Base-by-base conservation (phyloP, 306 rosid species). In the Erythrophleum fordii region DNA sequence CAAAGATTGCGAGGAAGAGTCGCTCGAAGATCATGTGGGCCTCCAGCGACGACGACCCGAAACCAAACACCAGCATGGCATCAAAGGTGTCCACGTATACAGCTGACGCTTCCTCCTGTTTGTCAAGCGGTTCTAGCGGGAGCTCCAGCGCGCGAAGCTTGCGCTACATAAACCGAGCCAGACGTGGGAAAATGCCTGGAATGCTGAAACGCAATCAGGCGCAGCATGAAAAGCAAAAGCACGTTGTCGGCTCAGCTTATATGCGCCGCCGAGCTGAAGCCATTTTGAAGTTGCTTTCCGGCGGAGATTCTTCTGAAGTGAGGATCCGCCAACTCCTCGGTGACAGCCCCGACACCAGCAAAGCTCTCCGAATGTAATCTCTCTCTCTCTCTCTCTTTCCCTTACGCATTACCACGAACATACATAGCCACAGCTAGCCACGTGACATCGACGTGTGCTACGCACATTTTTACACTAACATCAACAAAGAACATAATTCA, bases 341-440 rank as follows among this genome's bases (percentile, higher is more conserved):
- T 39, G 98, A 95, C 83, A 90, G 89, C 73, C 99, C 97, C n/a
- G 98, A 95, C 85, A 93, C 98, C 18, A 95, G 99, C 93, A 95
- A 93, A 84, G 98, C 99, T 68, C 96, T 95, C 35, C 83, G 99
- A 93, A 89, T 90, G 99, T 95, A 83, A 87, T 68, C 11, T 75
- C 39, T 45, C 72, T 56, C 68, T 55, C 81, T 6, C 76, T 41
- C 74, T 65, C 70, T 59, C 58, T 48, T 45, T 73, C 44, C 20
- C 52, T 22, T 42, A n/a, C 39, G 5, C 67, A 3, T 51, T 8
- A 72, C 13, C 62, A 11, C 29, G 1, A 28, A 14, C 51, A 46
- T 39, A 25, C 56, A 45, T 11, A 6, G 26, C 52, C 18, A 44
- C 52, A 16, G 4, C 58, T 20, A 44, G 77, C 78, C 80, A 53